These are phyloP conservation scores for Xylaria cubensis DNA, from an alignment of 495 filamentous ascomycete genomes.

Conservation along the genomic window DNA sequence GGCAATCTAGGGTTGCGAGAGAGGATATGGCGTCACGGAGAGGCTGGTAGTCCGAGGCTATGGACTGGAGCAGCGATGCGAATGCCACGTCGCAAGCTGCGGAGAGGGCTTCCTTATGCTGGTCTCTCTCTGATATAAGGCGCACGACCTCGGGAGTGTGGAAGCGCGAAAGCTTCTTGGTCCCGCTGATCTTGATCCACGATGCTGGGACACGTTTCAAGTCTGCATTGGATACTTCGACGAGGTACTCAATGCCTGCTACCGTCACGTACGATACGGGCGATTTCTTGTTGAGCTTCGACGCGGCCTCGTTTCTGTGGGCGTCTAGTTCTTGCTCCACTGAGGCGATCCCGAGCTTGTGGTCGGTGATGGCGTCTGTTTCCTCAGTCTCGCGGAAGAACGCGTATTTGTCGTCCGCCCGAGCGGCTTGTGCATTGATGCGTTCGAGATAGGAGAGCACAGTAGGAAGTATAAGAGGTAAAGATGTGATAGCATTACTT, in stretches of 20 bases:
- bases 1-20: slow-evolving; percentile 87
- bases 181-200: slow-evolving; percentile 93
- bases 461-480: slow-evolving; percentile 76
- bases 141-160: slow-evolving; percentile 89
- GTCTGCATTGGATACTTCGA: slow-evolving; percentile 83
- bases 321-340: slow-evolving; percentile 87
- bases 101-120: slow-evolving; percentile 90
- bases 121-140: slow-evolving; percentile 86
- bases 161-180: slow-evolving; percentile 90
- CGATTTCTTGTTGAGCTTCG: slow-evolving; percentile 70
- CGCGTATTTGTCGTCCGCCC: slow-evolving; percentile 85
- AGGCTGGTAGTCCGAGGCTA: slow-evolving; percentile 82
- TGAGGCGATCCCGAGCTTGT: slow-evolving; percentile 89
- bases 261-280: slow-evolving; percentile 79
- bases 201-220: slow-evolving; percentile 88
- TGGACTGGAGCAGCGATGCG: slow-evolving; percentile 66
- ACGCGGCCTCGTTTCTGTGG: slow-evolving; percentile 73
- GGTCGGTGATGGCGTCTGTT: slow-evolving; percentile 80
- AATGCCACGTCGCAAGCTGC: slow-evolving; percentile 94
- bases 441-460: slow-evolving; percentile 77
- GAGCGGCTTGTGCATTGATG: slow-evolving; percentile 86
- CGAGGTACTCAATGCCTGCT: slow-evolving; percentile 89
- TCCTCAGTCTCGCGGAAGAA: slow-evolving; percentile 92
- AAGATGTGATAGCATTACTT: slow-evolving; percentile 71
- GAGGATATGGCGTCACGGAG: slow-evolving; percentile 87